Conservation (phyloP, 2,329 filamentous ascomycete species). For the Paraphaeosphaeria sporulosa region DNA sequence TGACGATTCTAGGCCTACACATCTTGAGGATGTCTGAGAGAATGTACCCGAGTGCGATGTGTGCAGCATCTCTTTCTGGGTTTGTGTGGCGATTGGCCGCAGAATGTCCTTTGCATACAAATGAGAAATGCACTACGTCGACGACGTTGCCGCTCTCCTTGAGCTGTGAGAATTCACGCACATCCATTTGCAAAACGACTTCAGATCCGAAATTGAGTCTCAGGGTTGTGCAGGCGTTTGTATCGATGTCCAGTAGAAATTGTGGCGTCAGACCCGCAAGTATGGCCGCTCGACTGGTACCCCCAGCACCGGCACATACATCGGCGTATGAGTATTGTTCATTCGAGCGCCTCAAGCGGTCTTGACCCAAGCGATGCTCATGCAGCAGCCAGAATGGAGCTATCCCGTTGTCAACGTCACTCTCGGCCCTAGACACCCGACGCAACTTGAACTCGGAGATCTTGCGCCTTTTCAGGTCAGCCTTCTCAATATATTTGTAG, state of each 20-base stretch:
- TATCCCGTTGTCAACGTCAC: not conserved
- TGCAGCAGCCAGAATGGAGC: not conserved
- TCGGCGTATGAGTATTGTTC: not conserved
- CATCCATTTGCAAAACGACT: not conserved
- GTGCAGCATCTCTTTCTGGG: not conserved
- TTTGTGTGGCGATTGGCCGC: not conserved
- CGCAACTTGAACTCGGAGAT: not conserved
- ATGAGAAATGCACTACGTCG: not conserved
- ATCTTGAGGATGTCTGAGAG: not conserved
- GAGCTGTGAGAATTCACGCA: not conserved
- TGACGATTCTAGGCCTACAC: slow-evolving; percentile 1
- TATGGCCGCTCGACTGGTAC: not conserved
- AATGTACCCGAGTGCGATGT: not conserved
- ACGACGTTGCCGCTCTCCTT: not conserved
- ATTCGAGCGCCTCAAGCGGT: too few species aligned
- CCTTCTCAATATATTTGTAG: not conserved
- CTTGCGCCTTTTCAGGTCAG: not conserved
- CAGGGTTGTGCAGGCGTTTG: not conserved
- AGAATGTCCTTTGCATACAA: slow-evolving; percentile 2
- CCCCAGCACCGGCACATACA: not conserved
- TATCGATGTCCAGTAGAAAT: not conserved
- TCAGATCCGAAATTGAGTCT: not conserved
- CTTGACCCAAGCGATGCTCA: not conserved
- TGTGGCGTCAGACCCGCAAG: not conserved
- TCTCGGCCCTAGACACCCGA: not conserved